Evolutionary conservation across 2,329 filamentous ascomycete genomes (phyloP).

Genomic region (Camillea tinctor): DNA sequence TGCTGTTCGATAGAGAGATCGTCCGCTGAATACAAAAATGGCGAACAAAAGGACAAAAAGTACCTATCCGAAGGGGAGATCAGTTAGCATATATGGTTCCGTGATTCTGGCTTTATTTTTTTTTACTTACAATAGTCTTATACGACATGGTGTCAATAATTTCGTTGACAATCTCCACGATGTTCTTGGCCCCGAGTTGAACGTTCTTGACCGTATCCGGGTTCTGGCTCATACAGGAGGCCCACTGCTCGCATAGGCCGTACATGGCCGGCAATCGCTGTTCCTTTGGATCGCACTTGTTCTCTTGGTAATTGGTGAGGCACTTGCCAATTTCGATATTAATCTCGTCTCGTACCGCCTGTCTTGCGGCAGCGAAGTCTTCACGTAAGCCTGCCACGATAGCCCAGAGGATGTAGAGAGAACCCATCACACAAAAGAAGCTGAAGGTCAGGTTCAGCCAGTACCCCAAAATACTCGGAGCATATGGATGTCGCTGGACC

Average conservation of each 20-base stretch:
- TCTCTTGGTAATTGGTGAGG: slow-evolving; percentile 69
- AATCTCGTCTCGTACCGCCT: slow-evolving; percentile 66
- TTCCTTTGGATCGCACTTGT: slow-evolving; percentile 65
- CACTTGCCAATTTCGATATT: slow-evolving; percentile 74
- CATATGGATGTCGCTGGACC: slow-evolving; percentile 56
- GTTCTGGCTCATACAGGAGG: slow-evolving; percentile 82
- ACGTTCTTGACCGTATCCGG: slow-evolving; percentile 75
- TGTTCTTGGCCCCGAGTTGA: slow-evolving; percentile 79
- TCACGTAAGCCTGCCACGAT: slow-evolving; percentile 68
- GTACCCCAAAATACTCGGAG: slow-evolving; percentile 57
- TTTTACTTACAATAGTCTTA: slow-evolving; percentile 61
- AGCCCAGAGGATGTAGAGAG: slow-evolving; percentile 65
- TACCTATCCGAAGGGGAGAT: slow-evolving; percentile 13
- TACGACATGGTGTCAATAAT: slow-evolving; percentile 89
- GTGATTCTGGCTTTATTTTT: slow-evolving; percentile 36
- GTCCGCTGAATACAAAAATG: slow-evolving; percentile 31
- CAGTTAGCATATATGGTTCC: slow-evolving; percentile 13
- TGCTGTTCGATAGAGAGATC: slow-evolving; percentile 29
- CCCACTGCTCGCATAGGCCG: slow-evolving; percentile 75
- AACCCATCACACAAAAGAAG: slow-evolving; percentile 38
- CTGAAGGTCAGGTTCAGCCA: slow-evolving; percentile 65
- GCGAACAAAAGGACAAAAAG: slow-evolving; percentile 27
- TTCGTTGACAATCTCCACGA: slow-evolving; percentile 89
- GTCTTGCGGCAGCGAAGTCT: slow-evolving; percentile 72
- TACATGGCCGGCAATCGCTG: slow-evolving; percentile 72